Evolutionary conservation across 2,329 filamentous ascomycete genomes (phyloP).

Genomic region (Venturia carpophila): DNA sequence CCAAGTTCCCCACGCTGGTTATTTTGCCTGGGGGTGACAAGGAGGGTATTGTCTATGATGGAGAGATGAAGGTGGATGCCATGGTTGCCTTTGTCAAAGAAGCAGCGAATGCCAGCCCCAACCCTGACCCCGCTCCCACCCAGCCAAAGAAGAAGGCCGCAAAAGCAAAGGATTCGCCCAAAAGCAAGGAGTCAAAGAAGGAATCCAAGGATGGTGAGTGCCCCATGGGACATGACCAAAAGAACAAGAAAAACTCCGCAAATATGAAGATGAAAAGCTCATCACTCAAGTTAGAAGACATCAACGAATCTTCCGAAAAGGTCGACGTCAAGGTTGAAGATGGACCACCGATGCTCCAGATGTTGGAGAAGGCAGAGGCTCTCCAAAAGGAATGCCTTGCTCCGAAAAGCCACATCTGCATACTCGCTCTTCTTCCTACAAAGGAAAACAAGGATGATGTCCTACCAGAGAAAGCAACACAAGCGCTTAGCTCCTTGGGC

Average conservation of each 20-base stretch:
- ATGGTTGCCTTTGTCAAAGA: slow-evolving; percentile 79
- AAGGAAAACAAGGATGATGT: slow-evolving; percentile 44
- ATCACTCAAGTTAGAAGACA: slow-evolving; percentile 11
- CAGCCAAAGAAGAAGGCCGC: slow-evolving; percentile 37
- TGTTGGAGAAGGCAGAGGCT: slow-evolving; percentile 55
- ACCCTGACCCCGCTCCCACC: slow-evolving; percentile 48
- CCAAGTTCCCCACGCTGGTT: slow-evolving; percentile 71
- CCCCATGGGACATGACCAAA: slow-evolving; percentile 10
- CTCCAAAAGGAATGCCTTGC: slow-evolving; percentile 66
- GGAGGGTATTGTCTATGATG: slow-evolving; percentile 65
- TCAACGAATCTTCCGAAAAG: slow-evolving; percentile 39
- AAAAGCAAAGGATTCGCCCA: slow-evolving; percentile 30
- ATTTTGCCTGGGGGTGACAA: slow-evolving; percentile 65
- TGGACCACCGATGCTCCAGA: slow-evolving; percentile 53
- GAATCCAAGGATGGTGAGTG: slow-evolving; percentile 11
- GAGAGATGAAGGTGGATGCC: slow-evolving; percentile 74
- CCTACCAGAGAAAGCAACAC: slow-evolving; percentile 30
- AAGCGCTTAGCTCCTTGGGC: slow-evolving; percentile 53
- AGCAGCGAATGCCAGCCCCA: slow-evolving; percentile 69
- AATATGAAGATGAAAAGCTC: slow-evolving; percentile 5
- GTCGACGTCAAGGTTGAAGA: slow-evolving; percentile 42
- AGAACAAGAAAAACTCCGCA: slow-evolving; percentile 4
- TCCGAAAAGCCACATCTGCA: slow-evolving; percentile 70
- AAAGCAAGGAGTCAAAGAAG: slow-evolving; percentile 17
- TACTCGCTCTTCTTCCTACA: slow-evolving; percentile 63